phyloP scores from a whole-genome alignment of 176 grass and related monocot genomes.

The Zoysia pacifica region DNA sequence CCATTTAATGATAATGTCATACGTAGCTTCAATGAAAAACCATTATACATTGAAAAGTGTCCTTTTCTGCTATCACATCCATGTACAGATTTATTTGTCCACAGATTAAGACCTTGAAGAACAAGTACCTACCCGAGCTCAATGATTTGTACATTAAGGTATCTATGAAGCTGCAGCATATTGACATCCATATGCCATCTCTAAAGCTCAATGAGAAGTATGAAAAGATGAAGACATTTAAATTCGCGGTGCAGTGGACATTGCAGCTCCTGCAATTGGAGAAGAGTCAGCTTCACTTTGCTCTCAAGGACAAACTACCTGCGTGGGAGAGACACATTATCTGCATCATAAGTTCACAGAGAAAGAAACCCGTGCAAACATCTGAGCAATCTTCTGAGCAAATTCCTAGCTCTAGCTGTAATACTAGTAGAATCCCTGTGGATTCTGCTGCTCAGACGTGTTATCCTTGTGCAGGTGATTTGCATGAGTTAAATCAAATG shows the following conservation, averaged over 20 bases:
- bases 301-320: constrained; percentile 57
- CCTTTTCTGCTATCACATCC: background rate
- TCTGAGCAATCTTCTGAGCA: constrained; percentile 49
- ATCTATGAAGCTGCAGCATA: constrained; percentile 58
- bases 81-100: constrained; percentile 3
- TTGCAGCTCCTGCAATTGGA: constrained; percentile 46
- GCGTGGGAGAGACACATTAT: constrained; percentile 58
- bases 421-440: constrained; percentile 11
- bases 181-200: constrained; percentile 46
- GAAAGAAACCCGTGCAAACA: constrained; percentile 43
- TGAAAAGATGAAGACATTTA: constrained; percentile 62
- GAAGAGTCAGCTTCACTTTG: constrained; percentile 48
- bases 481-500: constrained; percentile 64
- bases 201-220: constrained; percentile 38
- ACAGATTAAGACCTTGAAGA: constrained; percentile 76
- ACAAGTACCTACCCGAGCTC: constrained; percentile 54
- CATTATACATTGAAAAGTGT: background rate
- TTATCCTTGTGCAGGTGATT: constrained; percentile 39
- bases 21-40: background rate
- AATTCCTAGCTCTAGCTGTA: constrained; percentile 46
- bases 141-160: constrained; percentile 62
- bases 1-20: background rate
- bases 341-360: constrained; percentile 49
- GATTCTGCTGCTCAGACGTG: constrained; percentile 60
- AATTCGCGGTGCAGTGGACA: constrained; percentile 42